Percentiles rank a stretch among this genome's conserved stretches.
phyloP scores from a whole-genome alignment of 2,329 filamentous ascomycete genomes.

The Diaporthe humulicola region DNA sequence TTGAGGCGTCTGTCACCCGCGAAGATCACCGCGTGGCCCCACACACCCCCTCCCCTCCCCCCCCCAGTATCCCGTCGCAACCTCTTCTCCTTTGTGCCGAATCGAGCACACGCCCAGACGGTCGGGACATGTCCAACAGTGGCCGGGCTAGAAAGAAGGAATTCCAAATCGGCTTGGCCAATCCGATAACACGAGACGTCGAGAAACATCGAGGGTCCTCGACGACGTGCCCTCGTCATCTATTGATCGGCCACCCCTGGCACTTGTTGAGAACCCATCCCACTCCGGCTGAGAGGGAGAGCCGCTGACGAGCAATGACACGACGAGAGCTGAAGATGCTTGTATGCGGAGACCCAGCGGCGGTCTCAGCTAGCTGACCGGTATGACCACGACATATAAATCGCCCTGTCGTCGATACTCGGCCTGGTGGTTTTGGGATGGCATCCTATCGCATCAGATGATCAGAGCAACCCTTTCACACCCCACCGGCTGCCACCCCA shows the following conservation, averaged over 20 bases:
- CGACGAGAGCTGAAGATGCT: slow-evolving; percentile 31
- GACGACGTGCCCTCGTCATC: slow-evolving; percentile 31
- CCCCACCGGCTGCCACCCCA: neutral
- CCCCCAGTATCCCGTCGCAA: slow-evolving; percentile 28
- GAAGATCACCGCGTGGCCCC: slow-evolving; percentile 36
- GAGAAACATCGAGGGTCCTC: slow-evolving; percentile 22
- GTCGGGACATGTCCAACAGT: slow-evolving; percentile 37
- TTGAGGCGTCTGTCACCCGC: slow-evolving; percentile 40
- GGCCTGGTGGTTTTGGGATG: slow-evolving; percentile 10
- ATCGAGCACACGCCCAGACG: slow-evolving; percentile 30
- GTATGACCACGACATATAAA: slow-evolving; percentile 35
- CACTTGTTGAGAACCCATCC: slow-evolving; percentile 26
- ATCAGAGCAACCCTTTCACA: neutral
- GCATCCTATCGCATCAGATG: slow-evolving; percentile 5
- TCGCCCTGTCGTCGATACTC: slow-evolving; percentile 30
- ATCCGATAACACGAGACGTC: slow-evolving; percentile 26
- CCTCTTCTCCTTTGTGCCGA: slow-evolving; percentile 17
- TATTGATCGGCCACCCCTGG: slow-evolving; percentile 19
- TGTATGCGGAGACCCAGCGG: slow-evolving; percentile 32
- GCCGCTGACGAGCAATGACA: slow-evolving; percentile 31
- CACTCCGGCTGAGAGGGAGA: slow-evolving; percentile 5
- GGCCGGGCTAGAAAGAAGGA: slow-evolving; percentile 23
- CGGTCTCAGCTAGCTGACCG: slow-evolving; percentile 28
- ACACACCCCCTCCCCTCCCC: neutral
- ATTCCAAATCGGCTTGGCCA: slow-evolving; percentile 40